A percentile compares a stretch with the other conserved stretches of the same genome.
These are phyloP conservation scores for Pseudognaphalium luteoalbum DNA, from an alignment of 129 eudicot species.

Conservation along the genomic window DNA sequence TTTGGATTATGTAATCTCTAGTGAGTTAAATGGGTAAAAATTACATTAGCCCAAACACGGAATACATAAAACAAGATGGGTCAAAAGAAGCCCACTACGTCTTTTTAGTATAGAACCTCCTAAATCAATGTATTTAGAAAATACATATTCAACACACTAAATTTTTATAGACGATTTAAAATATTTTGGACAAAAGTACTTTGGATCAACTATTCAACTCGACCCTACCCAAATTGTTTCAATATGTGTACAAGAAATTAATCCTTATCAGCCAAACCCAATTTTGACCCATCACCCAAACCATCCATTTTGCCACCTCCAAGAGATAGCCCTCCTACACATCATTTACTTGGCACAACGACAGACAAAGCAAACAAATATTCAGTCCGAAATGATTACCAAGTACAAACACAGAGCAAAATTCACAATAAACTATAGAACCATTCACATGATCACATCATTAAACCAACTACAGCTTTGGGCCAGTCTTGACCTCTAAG, in stretches of 20 bases:
- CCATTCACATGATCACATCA: constrained; percentile 5
- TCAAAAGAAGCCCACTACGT: background rate
- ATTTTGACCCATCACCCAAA: constrained; percentile 4
- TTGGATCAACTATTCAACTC: background rate
- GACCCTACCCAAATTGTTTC: background rate
- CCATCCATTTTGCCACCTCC: background rate
- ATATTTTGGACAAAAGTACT: background rate
- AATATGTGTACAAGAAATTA: background rate
- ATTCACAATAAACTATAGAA: background rate
- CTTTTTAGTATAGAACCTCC: background rate
- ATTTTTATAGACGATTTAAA: background rate
- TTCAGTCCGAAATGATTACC: background rate
- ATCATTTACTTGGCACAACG: background rate
- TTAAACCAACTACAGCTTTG: constrained; percentile 9
- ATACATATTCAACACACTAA: background rate
- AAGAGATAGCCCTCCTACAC: background rate
- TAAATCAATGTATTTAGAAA: background rate
- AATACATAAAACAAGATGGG: background rate
- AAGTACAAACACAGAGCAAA: constrained; percentile 17
- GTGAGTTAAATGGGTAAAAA: background rate
- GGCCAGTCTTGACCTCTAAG: constrained; percentile 11
- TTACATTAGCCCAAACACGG: background rate
- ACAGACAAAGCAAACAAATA: background rate
- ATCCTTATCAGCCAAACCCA: background rate
- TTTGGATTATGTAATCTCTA: background rate